Percentiles rank a stretch among this genome's conserved stretches.
Conservation (phyloP, 768 basidiomycete genomes). For the Lactifluus volemus region DNA sequence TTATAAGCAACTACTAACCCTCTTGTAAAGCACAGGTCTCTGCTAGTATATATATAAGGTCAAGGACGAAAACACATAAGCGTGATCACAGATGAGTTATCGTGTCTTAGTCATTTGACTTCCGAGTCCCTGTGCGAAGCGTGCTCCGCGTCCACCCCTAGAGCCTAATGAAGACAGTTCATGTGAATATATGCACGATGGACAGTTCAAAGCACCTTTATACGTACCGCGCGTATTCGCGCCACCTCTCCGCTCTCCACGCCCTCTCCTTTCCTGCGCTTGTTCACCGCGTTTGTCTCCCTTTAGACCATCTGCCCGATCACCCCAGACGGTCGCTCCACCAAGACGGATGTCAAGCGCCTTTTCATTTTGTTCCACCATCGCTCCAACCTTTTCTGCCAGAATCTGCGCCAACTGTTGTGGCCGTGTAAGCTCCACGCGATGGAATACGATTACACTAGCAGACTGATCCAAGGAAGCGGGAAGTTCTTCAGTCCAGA, state of each 20-base stretch:
- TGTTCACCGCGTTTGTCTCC: conserved; percentile 77
- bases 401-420: conserved; percentile 88
- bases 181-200: not conserved
- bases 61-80: not conserved
- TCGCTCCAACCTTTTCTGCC: conserved; percentile 74
- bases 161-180: not conserved
- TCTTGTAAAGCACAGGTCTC: too few species aligned
- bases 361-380: conserved; percentile 94
- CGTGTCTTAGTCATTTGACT: conserved; percentile 16
- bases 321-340: conserved; percentile 51
- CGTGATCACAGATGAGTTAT: not conserved
- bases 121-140: conserved; percentile 17
- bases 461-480: conserved; percentile 91
- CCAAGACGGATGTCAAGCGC: conserved; percentile 78
- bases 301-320: conserved; percentile 59
- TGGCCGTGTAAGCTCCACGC: conserved; percentile 76
- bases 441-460: conserved; percentile 88
- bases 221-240: conserved; percentile 28
- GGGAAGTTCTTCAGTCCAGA: conserved; percentile 91
- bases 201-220: not conserved
- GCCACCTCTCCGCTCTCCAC: conserved; percentile 59
- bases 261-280: conserved; percentile 66
- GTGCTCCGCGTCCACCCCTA: conserved; percentile 16
- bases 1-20: too few species aligned
- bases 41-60: not conserved